Evolutionary conservation across 192 early-diverging fungal genomes (phyloP), one percentile per base, ranked within the genome.

Genomic region (Coemansia sp.): DNA sequence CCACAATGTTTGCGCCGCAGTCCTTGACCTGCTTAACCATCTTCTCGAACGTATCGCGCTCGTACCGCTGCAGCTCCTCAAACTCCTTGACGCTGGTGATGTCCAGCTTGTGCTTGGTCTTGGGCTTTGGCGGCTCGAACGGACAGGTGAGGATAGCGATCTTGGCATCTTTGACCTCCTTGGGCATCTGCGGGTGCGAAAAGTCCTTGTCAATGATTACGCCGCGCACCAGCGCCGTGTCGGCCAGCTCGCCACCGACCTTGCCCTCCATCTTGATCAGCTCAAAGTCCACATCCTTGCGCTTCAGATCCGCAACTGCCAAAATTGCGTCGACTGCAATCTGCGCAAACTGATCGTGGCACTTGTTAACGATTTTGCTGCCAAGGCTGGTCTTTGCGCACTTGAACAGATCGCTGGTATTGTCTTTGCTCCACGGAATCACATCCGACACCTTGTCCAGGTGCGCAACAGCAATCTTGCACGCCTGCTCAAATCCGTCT

Each of bases 201-300:
- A 99, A 93, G 78, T 99, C 98, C 86, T 99, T 99, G 83, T 99
- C 98, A 25, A 99, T 87, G n/a, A 99, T 90, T 66, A 99, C 95
- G 68, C 98, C 98, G 68, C 90, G 88, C 9, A 99, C 96, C 37
- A 99, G 83, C 62, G 89, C 77, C 54, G 96, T 94, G 70, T 99
- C 96, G 28, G 85, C 86, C 62, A 99, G 78, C 52, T 96, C 97
- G 21, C 96, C 98, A 64, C 98, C 98, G 50, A 98, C 89, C 75
- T 97, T 97, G 68, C 98, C 96, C 71, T 99, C 98, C 47, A 99
- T 86, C 85, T 99, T 99, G 86, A 99, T 99, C 74, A 99, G 85
- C 83, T 99, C 98, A 86, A 99, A 99, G 83, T 99, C 96, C 53
- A 99, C 98, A 71, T 99, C 98, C 82, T 95, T 96, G 66, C 94